Evolutionary conservation across 495 filamentous ascomycete genomes (phyloP), one percentile per base, ranked within the genome.

Genomic region (Daldinia loculata): DNA sequence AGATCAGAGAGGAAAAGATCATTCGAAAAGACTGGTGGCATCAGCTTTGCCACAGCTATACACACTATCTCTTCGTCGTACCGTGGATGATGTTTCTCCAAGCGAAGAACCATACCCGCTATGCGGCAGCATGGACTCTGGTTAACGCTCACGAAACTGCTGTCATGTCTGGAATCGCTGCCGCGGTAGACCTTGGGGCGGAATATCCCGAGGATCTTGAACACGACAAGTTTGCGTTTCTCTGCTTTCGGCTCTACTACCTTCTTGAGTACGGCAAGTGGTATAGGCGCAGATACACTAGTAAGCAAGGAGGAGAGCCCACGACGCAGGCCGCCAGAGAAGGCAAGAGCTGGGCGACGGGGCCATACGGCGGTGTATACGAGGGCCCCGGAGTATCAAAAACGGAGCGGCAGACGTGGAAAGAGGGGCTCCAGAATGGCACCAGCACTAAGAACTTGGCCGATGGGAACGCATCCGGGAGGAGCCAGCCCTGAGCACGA

Each of bases 61-160:
- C 91, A 67, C 93, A 96, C 75, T 95, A 94, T 76, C 77, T 89
- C 0, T 83, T 90, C 8, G 93, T 95, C 6, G 88, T 93, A 41
- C 90, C 91, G 0, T 89, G 91, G 69, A 88, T 95, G 87, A 91
- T 91, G 91, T 88, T 92, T 36, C 83, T 95, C n/a, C 89, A 95
- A 66, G 90, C 90, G 0, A 84, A 85, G 66, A 89, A 87, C 43
- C 81, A 84, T 30, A 94, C 92, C 0, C 79, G 84, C 9, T 95
- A 88, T 72, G 92, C 91, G 4, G 89, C 88, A 1, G 82, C 85
- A 30, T 96, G 92, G 92, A 95, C 92, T 1, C 79, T 96, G 78
- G 88, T 95, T 68, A 96, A 96, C 69, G 91, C 92, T 81, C 92
- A 96, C 66, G 92, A 96, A 74, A 85, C 93, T 29, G 92, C 92